Conservation (phyloP, 371 early-diverging fungal species). For the Mycotypha africana region DNA sequence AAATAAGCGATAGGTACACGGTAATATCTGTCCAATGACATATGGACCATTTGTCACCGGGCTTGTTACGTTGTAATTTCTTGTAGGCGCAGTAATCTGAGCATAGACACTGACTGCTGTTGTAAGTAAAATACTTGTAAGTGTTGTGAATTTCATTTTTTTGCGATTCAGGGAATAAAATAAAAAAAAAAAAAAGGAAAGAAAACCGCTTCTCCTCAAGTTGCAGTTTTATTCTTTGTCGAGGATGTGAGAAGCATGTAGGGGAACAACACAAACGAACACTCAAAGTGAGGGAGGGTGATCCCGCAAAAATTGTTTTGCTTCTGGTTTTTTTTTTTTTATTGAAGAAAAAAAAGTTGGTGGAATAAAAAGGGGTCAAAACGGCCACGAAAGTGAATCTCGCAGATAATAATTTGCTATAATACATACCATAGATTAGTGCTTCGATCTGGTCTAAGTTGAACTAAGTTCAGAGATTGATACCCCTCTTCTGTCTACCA, state of each 20-base stretch:
- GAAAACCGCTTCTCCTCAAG: too few species aligned
- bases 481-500: too few species aligned
- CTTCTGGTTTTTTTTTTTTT: too few species aligned
- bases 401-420: too few species aligned
- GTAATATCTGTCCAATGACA: conserved; percentile 41
- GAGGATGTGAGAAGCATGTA: background rate
- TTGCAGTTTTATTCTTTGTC: too few species aligned
- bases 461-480: too few species aligned
- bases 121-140: background rate
- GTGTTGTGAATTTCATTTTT: conserved; percentile 6
- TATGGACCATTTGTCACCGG: conserved; percentile 33
- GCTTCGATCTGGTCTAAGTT: too few species aligned
- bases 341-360: too few species aligned
- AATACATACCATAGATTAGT: too few species aligned
- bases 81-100: conserved; percentile 36
- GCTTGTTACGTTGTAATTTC: conserved; percentile 43
- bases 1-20: conserved; percentile 43
- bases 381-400: too few species aligned
- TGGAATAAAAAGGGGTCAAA: too few species aligned
- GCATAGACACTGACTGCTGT: conserved; percentile 13
- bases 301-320: background rate
- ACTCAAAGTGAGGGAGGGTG: background rate
- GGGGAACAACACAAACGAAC: background rate
- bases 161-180: background rate
- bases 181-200: background rate